Evolutionary conservation across 331 rosid species (phyloP).

Genomic region (Quercus phellos): DNA sequence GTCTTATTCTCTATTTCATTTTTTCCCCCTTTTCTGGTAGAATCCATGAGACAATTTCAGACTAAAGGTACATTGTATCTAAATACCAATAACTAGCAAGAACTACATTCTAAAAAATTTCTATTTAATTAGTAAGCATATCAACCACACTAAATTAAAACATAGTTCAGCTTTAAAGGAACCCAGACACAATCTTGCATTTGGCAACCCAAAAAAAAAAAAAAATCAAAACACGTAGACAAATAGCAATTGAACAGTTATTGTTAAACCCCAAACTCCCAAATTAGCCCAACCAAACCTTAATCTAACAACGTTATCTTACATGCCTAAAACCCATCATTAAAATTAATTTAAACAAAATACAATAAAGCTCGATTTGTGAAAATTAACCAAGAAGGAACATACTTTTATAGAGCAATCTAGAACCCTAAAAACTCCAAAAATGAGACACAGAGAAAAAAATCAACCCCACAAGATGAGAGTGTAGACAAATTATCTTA

Average conservation of each 20-base stretch:
- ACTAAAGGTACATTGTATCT: background rate
- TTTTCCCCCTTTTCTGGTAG: background rate
- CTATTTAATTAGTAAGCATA: no score
- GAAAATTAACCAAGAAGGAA: no score
- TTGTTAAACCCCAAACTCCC: background rate
- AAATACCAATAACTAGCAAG: background rate
- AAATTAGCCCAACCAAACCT: no score
- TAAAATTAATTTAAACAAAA: no score
- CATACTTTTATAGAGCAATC: background rate
- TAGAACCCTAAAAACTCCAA: background rate
- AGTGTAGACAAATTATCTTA: constrained; percentile 2
- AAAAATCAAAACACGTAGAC: no score
- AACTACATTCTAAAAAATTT: no score
- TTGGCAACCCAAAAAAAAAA: background rate
- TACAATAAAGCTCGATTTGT: no score
- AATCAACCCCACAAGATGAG: background rate
- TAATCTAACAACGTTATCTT: no score
- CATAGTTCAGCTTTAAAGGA: no score
- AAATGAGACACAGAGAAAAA: background rate
- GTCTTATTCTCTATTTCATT: no score
- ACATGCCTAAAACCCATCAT: no score
- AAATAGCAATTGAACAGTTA: background rate
- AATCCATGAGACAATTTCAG: background rate
- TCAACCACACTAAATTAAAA: no score
- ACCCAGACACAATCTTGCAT: background rate